Percentiles rank a stretch among this genome's conserved stretches.
Evolutionary conservation across 2,329 filamentous ascomycete species (phyloP).

Genomic region (Salinomyces thailandicus): DNA sequence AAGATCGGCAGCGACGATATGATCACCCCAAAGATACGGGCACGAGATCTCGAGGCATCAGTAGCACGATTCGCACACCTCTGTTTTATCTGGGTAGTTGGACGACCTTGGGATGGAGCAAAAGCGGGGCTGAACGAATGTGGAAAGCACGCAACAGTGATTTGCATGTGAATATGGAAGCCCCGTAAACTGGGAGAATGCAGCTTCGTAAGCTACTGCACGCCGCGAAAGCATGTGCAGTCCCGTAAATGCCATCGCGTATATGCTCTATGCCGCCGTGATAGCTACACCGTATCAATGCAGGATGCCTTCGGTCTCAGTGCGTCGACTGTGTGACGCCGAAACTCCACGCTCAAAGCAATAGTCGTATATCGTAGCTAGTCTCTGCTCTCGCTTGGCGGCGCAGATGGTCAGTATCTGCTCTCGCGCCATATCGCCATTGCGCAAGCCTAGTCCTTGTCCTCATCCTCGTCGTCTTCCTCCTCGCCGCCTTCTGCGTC

Average conservation of each 20-base stretch:
- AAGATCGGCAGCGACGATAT: no score
- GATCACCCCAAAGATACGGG: no score
- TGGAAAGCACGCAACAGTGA: not conserved
- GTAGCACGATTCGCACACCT: no score
- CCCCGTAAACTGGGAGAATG: no score
- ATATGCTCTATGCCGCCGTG: not conserved
- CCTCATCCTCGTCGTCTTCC: constrained; percentile 29
- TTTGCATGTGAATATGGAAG: constrained; percentile 1
- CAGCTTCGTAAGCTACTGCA: not conserved
- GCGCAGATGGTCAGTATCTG: not conserved
- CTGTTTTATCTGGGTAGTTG: no score
- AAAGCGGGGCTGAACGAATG: not conserved
- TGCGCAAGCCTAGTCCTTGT: constrained; percentile 6
- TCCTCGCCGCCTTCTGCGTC: constrained; percentile 50
- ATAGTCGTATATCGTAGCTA: constrained; percentile 1
- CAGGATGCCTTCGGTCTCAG: no score
- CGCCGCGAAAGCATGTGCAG: not conserved
- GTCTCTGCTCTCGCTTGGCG: not conserved
- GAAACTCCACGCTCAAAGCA: constrained; percentile 20
- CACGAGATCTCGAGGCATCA: no score
- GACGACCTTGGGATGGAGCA: no score
- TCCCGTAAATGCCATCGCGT: not conserved
- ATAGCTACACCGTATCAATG: not conserved
- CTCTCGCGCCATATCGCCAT: not conserved
- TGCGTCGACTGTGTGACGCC: constrained; percentile 5